phyloP scores from a whole-genome alignment of 148 eudicot species.

The Cornus suecica region DNA sequence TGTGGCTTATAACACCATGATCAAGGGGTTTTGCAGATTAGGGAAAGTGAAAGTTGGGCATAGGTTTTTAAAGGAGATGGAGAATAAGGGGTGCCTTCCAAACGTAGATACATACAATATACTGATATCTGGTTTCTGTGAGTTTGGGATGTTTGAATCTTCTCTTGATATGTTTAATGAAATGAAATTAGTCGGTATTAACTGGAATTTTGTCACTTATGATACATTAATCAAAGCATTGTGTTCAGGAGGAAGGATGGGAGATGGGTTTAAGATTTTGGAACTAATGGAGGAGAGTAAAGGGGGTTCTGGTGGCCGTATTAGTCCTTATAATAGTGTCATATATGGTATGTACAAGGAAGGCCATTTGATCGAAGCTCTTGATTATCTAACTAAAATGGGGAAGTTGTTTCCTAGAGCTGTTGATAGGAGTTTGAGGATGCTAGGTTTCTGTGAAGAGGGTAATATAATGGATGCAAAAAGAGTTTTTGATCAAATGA shows the following conservation, averaged over 20 bases:
- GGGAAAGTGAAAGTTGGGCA: conserved; percentile 64
- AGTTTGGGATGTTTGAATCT: conserved; percentile 45
- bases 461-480: conserved; percentile 47
- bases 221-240: conserved; percentile 61
- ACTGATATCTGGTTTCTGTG: conserved; percentile 67
- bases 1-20: conserved; percentile 77
- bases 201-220: conserved; percentile 54
- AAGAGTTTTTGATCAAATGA: conserved; percentile 52
- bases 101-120: conserved; percentile 74
- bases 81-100: conserved; percentile 77
- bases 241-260: conserved; percentile 55
- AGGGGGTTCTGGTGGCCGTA: conserved; percentile 38
- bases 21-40: conserved; percentile 58
- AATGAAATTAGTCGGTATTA: conserved; percentile 68
- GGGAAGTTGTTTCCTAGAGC: conserved; percentile 69
- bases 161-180: conserved; percentile 80
- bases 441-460: conserved; percentile 46
- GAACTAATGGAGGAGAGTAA: conserved; percentile 70
- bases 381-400: conserved; percentile 60
- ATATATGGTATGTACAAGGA: conserved; percentile 67
- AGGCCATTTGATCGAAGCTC: conserved; percentile 43
- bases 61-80: conserved; percentile 77
- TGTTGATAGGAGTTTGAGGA: conserved; percentile 54
- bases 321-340: conserved; percentile 75
- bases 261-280: conserved; percentile 58